Evolutionary conservation across 176 grass and related monocot species (phyloP), one percentile per base, ranked within the genome.

Genomic region (Leersia perrieri): DNA sequence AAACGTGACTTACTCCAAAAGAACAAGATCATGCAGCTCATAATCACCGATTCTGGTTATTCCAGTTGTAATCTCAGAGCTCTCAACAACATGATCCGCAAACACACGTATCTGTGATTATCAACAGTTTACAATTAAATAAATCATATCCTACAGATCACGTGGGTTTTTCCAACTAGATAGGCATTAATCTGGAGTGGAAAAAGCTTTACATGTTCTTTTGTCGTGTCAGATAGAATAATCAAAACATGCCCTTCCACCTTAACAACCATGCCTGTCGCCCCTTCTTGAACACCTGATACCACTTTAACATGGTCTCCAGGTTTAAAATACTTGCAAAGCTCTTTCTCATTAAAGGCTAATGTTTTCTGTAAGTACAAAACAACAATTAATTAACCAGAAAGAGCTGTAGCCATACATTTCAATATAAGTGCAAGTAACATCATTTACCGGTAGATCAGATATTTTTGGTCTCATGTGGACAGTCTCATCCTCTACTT

Each of bases 271-370:
- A 99, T 99, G 78, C 97, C 93, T 61, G 93, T 96, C 39, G 93
- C 88, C 47, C 97, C 97, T 79, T 91, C 97, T 81, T 93, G 89
- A 82, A 91, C 88, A 78, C 97, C 93, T 53, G 93, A 99, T 25
- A 99, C 89, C 34, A 99, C 93, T 89, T 99, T 93, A 30, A 99
- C 97, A 92, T 99, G 97, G 64, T 95, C 93, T 70, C 97, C 97
- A 61, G 88, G 87, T 83, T 96, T 99, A 75, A 99, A 99, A 87
- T 90, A 93, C 68, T 99, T 99, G 83, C 93, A 93, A 22, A 99
- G 89, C 74, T 96, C 93, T 78, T 91, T 95, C 68, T 99, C 97
- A 29, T 96, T 96, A 73, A 93, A 96, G 36, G 90, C 90, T 42
- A 99, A 82, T 88, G 97, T 93, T 91, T 93, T 91, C 92, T 95